Evolutionary conservation across 371 early-diverging fungal species (phyloP), one percentile per base, ranked within the genome.

Genomic region (Mortierella sp.): DNA sequence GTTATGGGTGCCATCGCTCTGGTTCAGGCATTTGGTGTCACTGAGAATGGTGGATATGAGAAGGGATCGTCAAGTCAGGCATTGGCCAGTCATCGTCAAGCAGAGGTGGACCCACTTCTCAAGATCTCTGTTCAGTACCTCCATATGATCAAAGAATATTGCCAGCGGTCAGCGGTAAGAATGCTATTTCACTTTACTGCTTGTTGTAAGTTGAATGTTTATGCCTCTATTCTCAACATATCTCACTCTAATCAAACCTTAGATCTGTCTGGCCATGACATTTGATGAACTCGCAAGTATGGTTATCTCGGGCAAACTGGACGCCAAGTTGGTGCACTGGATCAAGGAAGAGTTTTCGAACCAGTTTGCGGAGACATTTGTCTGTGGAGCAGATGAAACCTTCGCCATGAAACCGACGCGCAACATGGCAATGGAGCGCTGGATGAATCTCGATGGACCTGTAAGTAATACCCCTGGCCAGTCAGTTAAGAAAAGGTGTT

Each of bases 271-370:
- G 21, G 89, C 95, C 2, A 86, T 96, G 72, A 91, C 95, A 0
- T 95, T 93, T 80, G 96, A 96, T 80, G 96, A 95, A 77, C 87
- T 96, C 7, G 91, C 96, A 10, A 88, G 90, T 42, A 88, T 95
- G 68, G 88, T 96, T 26, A 79, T 88, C 42, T 88, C 90, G 31
- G 84, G 88, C 0, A 73, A 88, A 44, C 73, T 95, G 44, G 93
- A 96, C 48, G 74, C 78, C 42, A 90, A 91, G 24, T 79, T 96
- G n/a, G 89, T 91, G 26, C 50, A 88, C 0, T 96, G 96, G 96
- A 89, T 96, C 60, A 89, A 91, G 65, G 95, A 95, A 34, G 93
- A 93, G 63, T 84, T 96, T 50, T 91, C 95, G 3, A 83, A 88
- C 42, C 88, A 88, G 38, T 95, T 96, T 84, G 91, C 93, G 24